phyloP scores from a whole-genome alignment of 768 basidiomycete genomes.

The Suillus variegatus region DNA sequence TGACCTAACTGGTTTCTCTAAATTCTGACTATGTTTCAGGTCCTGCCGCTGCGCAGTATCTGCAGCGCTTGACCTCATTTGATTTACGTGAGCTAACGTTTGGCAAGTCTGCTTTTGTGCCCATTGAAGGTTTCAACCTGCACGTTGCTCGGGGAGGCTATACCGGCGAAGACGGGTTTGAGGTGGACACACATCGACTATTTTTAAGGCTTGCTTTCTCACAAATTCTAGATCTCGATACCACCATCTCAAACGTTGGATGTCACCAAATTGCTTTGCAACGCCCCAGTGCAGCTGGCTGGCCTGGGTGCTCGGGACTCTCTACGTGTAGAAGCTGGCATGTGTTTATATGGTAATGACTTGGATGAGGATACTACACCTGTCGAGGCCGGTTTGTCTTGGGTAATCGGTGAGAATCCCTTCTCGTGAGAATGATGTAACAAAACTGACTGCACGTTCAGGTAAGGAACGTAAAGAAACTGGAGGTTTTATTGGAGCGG shows the following conservation, averaged over 20 bases:
- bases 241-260: constrained; percentile 75
- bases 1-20: not conserved
- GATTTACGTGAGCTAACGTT: constrained; percentile 79
- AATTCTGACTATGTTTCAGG: constrained; percentile 42
- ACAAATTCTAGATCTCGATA: constrained; percentile 73
- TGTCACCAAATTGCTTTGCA: constrained; percentile 63
- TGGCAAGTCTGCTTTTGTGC: constrained; percentile 79
- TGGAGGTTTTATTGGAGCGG: constrained; percentile 79
- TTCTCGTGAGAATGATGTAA: not conserved
- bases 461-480: constrained; percentile 79
- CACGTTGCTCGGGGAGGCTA: constrained; percentile 96
- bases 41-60: constrained; percentile 76
- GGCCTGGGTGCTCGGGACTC: constrained; percentile 94
- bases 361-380: constrained; percentile 85
- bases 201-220: constrained; percentile 7
- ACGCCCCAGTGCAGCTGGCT: constrained; percentile 71
- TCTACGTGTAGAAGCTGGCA: constrained; percentile 92
- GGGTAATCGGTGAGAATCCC: constrained; percentile 80
- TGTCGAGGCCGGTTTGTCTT: constrained; percentile 87
- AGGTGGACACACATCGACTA: constrained; percentile 49
- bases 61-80: constrained; percentile 75
- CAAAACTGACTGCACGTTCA: constrained; percentile 27
- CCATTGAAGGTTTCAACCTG: constrained; percentile 59
- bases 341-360: constrained; percentile 96
- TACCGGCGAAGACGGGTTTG: constrained; percentile 98